Evolutionary conservation across 1,139 yeast genomes (phyloP).

Genomic region (Torulaspora pretoriensis): DNA sequence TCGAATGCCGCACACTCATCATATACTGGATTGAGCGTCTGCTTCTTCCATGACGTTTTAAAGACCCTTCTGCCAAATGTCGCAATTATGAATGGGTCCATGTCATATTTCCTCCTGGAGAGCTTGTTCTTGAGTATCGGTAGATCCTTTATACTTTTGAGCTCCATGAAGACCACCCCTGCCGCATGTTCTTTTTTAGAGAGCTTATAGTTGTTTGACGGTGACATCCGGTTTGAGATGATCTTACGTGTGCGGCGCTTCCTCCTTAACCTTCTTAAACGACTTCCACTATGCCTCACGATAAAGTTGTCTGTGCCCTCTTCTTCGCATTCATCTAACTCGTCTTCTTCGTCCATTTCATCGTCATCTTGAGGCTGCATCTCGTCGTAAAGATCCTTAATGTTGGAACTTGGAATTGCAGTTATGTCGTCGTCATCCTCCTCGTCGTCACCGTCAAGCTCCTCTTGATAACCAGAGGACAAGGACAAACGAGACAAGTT

Average conservation of each 20-base stretch:
- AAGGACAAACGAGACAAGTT: constrained; percentile 7
- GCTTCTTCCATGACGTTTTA: constrained; percentile 81
- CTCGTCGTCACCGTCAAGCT: constrained; percentile 6
- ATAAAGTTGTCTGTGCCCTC: constrained; percentile 13
- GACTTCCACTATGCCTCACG: constrained; percentile 12
- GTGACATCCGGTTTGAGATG: constrained; percentile 5
- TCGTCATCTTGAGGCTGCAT: constrained; percentile 2
- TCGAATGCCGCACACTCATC: constrained; percentile 81
- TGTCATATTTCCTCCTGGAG: constrained; percentile 69
- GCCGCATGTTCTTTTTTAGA: constrained; percentile 32
- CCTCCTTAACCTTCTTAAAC: constrained; percentile 16
- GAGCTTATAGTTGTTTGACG: constrained; percentile 24
- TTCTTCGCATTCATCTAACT: constrained; percentile 12
- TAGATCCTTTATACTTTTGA: constrained; percentile 63
- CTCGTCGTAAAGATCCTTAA: constrained; percentile 2
- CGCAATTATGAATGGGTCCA: constrained; percentile 94
- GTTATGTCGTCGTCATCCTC: constrained; percentile 8
- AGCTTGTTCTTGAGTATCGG: constrained; percentile 63
- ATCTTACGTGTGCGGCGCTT: constrained; percentile 5
- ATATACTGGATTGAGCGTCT: constrained; percentile 76
- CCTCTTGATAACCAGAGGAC: constrained; percentile 4
- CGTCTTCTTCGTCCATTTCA: constrained; percentile 10
- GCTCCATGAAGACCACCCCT: constrained; percentile 76
- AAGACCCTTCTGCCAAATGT: constrained; percentile 87
- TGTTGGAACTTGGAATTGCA: background rate